These are phyloP conservation scores for Hirsutella minnesotensis DNA, from an alignment of 2,329 filamentous ascomycete genomes.

Conservation along the genomic window DNA sequence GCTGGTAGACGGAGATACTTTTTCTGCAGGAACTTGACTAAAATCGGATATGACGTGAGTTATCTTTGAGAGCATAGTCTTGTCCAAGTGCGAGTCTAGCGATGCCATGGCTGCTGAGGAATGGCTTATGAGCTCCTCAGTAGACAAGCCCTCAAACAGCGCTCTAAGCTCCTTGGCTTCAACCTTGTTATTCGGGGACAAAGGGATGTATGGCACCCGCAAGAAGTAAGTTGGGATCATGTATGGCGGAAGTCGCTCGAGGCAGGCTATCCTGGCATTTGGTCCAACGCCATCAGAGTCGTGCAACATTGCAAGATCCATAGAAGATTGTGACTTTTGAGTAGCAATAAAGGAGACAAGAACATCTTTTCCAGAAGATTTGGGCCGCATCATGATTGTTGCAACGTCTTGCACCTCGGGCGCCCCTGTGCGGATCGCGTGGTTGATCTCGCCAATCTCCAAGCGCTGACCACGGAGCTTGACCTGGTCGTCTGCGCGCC, in stretches of 20 bases:
- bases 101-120: conserved; percentile 17
- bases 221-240: conserved; percentile 87
- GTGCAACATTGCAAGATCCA: conserved; percentile 11
- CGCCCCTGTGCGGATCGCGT: conserved; percentile 56
- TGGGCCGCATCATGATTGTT: conserved; percentile 63
- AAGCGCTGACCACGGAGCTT: conserved; percentile 83
- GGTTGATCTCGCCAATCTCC: conserved; percentile 85
- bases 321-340: conserved; percentile 1
- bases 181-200: conserved; percentile 84
- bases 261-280: conserved; percentile 50
- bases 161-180: conserved; percentile 58
- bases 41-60: conserved; percentile 42
- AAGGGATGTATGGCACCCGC: conserved; percentile 56
- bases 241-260: conserved; percentile 60
- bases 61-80: conserved; percentile 33
- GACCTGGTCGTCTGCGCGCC: conserved; percentile 81
- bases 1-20: conserved; percentile 45
- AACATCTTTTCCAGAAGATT: conserved; percentile 64
- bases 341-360: conserved; percentile 61
- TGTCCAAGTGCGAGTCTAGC: conserved; percentile 16
- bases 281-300: conserved; percentile 27
- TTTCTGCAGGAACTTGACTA: conserved; percentile 27
- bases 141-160: conserved; percentile 51
- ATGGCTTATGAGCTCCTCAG: conserved; percentile 49
- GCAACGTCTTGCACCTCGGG: conserved; percentile 53